A percentile compares a stretch with the other conserved stretches of the same genome.
phyloP scores from a whole-genome alignment of 192 early-diverging fungal genomes.

The Coemansia sp. region DNA sequence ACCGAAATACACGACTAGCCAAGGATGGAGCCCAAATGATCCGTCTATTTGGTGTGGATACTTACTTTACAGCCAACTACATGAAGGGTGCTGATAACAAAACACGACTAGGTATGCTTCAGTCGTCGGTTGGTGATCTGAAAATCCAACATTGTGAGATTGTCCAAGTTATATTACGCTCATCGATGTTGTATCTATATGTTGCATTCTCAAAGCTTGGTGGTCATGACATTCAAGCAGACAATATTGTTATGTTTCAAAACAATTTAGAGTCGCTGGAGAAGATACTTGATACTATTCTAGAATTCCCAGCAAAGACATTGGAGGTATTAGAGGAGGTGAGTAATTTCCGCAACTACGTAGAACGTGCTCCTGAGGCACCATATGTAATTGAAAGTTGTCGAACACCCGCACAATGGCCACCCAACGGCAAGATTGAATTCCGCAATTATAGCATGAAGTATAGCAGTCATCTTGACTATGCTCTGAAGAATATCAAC shows the following conservation, averaged over 20 bases:
- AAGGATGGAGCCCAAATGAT: background rate
- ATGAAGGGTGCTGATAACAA: background rate
- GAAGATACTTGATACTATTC: background rate
- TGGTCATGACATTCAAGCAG: background rate
- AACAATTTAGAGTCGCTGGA: background rate
- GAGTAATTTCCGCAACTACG: background rate
- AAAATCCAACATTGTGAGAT: background rate
- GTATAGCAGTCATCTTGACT: constrained; percentile 14
- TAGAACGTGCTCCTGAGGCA: constrained; percentile 4
- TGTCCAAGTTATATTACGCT: background rate
- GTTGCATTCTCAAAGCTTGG: background rate
- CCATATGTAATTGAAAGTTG: constrained; percentile 5
- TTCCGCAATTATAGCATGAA: constrained; percentile 29
- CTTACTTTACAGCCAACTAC: background rate
- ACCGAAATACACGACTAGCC: background rate
- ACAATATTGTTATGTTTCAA: background rate
- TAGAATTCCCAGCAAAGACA: background rate
- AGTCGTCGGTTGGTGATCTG: background rate
- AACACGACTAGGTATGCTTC: background rate
- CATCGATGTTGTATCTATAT: background rate
- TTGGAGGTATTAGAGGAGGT: background rate
- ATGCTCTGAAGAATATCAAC: constrained; percentile 42
- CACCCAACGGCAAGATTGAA: constrained; percentile 19
- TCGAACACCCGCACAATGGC: constrained; percentile 19
- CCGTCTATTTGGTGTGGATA: background rate